Percentiles rank a stretch among this genome's conserved stretches.
Conservation (phyloP, 345 rosid species). For the Citrus trifoliata region DNA sequence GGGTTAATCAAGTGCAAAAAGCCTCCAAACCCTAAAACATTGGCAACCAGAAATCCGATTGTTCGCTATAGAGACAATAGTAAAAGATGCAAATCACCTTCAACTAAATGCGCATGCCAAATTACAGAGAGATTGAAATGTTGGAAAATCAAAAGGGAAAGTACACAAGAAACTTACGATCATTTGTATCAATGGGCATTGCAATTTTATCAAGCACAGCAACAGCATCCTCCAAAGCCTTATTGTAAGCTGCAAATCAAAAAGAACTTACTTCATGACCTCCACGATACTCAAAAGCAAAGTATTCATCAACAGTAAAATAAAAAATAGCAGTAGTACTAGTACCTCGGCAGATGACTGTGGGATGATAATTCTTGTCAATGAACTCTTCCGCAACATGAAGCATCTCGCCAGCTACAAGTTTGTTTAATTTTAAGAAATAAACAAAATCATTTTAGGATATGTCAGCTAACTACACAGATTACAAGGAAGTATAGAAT, state of each 20-base stretch:
- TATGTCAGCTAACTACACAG: not conserved
- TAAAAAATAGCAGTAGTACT: not conserved
- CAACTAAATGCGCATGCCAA: not conserved
- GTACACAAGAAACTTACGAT: conserved; percentile 53
- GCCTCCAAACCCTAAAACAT: not conserved
- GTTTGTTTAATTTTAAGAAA: not conserved
- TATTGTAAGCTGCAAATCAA: conserved; percentile 67
- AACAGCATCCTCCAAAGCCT: conserved; percentile 93
- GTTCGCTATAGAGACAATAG: not conserved
- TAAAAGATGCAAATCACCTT: not conserved
- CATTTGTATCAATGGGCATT: conserved; percentile 70
- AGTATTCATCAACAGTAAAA: conserved; percentile 1
- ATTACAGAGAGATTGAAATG: not conserved
- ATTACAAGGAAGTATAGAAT: not conserved
- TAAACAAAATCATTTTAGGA: not conserved
- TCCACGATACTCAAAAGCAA: not conserved
- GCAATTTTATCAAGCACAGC: conserved; percentile 93
- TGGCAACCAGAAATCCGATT: not conserved
- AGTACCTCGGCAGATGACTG: conserved; percentile 89
- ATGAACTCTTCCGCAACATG: conserved; percentile 96
- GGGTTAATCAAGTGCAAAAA: not conserved
- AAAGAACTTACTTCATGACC: not conserved
- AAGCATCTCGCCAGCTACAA: conserved; percentile 95
- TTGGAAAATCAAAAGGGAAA: not conserved
- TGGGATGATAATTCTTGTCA: conserved; percentile 86